phyloP scores from a whole-genome alignment of 208 protist species.

The Willaertia magna region DNA sequence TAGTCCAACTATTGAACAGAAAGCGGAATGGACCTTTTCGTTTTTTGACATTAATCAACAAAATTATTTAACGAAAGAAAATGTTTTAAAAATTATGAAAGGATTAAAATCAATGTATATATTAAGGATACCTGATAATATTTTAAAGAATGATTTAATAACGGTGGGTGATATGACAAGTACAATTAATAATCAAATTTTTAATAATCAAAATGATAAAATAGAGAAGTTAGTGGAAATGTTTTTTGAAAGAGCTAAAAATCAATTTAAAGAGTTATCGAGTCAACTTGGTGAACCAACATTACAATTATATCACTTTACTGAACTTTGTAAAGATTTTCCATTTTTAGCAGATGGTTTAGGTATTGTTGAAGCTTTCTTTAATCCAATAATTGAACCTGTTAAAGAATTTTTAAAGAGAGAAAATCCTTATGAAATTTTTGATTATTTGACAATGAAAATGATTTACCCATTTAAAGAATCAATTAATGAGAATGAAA shows the following conservation, averaged over 20 bases:
- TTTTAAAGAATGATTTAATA: no score
- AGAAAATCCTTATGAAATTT: not conserved
- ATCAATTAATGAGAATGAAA: no score
- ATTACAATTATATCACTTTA: not conserved
- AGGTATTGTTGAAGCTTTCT: not conserved
- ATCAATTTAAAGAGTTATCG: not conserved
- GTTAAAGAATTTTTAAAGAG: not conserved
- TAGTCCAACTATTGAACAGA: not conserved
- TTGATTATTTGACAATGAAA: no score
- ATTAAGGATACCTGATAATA: not conserved
- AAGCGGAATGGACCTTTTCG: not conserved
- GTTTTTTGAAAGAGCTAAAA: not conserved
- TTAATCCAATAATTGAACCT: not conserved
- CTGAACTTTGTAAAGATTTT: not conserved
- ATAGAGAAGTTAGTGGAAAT: not conserved
- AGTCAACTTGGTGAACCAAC: not conserved
- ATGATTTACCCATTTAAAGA: no score
- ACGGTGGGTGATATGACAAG: no score
- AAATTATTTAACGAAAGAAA: not conserved
- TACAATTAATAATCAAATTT: not conserved
- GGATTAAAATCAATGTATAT: not conserved
- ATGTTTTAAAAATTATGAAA: not conserved
- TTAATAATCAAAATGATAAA: not conserved
- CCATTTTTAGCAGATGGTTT: not conserved
- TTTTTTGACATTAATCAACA: not conserved